Percentiles rank a stretch among this genome's conserved stretches.
Evolutionary conservation across 805 yeast genomes (phyloP).

Genomic region (Pichia eremophila): DNA sequence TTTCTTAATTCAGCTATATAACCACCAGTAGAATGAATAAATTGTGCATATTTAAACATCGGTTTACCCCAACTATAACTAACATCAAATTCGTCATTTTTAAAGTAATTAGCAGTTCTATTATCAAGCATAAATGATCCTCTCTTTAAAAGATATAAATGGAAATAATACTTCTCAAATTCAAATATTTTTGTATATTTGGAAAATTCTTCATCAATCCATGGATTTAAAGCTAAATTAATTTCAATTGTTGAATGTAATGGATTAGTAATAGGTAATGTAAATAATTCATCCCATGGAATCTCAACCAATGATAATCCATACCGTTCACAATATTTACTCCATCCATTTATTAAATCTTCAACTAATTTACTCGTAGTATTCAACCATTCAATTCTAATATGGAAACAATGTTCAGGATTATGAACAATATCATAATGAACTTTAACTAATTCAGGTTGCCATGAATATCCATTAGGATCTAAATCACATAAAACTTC

Average conservation of each 20-base stretch:
- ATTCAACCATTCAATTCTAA: conserved; percentile 86
- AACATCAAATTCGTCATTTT: conserved; percentile 47
- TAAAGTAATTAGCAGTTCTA: conserved; percentile 58
- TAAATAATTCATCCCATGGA: conserved; percentile 82
- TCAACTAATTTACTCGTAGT: conserved; percentile 81
- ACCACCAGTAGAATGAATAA: conserved; percentile 81
- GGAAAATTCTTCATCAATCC: conserved; percentile 47
- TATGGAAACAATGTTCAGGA: conserved; percentile 90
- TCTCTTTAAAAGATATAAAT: conserved; percentile 57
- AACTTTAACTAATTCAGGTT: conserved; percentile 69
- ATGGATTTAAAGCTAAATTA: conserved; percentile 59
- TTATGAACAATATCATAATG: conserved; percentile 90
- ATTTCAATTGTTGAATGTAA: conserved; percentile 79
- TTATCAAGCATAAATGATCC: conserved; percentile 77
- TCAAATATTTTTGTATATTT: conserved; percentile 30
- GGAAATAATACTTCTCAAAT: conserved; percentile 63
- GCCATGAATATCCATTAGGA: conserved; percentile 57
- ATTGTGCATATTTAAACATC: conserved; percentile 73
- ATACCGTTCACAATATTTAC: conserved; percentile 74
- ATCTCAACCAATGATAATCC: conserved; percentile 78
- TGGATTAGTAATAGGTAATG: conserved; percentile 69
- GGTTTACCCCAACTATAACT: conserved; percentile 90
- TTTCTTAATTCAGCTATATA: conserved; percentile 81
- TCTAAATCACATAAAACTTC: conserved; percentile 67
- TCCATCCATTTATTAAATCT: conserved; percentile 67